phyloP scores from a whole-genome alignment of 2,329 filamentous ascomycete genomes.

The Fusarium sp. region DNA sequence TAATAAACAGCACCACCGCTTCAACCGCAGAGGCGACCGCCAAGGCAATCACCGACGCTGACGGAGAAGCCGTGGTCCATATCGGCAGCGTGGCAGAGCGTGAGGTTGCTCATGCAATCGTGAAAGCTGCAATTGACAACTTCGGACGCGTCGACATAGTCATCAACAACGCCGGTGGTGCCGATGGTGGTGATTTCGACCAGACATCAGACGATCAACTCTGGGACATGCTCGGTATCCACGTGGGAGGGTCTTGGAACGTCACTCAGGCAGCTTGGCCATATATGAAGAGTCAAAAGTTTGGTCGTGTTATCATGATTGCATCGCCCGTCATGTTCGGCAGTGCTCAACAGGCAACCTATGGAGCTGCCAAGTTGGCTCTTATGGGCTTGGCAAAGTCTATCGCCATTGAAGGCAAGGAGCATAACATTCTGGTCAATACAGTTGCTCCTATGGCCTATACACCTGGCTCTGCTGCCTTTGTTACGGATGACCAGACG shows the following conservation, averaged over 20 bases:
- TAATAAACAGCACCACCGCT: background rate
- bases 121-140: background rate
- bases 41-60: background rate
- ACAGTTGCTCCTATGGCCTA: background rate
- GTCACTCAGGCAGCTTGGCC: constrained; percentile 8
- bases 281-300: constrained; percentile 8
- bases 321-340: constrained; percentile 2
- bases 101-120: background rate
- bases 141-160: constrained; percentile 8
- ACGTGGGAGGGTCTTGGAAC: background rate
- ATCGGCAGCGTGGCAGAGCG: background rate
- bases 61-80: background rate
- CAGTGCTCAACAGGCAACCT: constrained; percentile 3
- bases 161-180: constrained; percentile 8
- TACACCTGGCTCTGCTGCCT: background rate
- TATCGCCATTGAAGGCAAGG: background rate
- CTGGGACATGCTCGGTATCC: background rate
- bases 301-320: constrained; percentile 9
- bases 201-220: background rate
- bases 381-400: constrained; percentile 2
- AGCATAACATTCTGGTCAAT: constrained; percentile 8
- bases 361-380: constrained; percentile 1
- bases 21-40: background rate
- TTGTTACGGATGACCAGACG: background rate
- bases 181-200: background rate